These are phyloP conservation scores for Endothia cerciana DNA, from an alignment of 2,329 filamentous ascomycete genomes.

Conservation along the genomic window DNA sequence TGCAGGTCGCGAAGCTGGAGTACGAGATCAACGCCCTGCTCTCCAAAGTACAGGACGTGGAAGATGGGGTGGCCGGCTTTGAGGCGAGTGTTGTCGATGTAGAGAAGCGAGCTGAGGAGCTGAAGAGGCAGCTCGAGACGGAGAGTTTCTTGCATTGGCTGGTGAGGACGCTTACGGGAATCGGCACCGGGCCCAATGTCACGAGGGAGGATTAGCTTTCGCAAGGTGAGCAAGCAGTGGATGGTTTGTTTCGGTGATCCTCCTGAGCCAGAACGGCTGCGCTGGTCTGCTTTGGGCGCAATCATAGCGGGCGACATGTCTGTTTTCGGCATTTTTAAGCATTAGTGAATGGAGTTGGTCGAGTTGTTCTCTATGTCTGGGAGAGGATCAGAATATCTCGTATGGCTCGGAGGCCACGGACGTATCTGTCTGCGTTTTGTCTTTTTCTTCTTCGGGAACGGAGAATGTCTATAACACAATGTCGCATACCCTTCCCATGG, in stretches of 20 bases:
- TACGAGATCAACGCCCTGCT: constrained; percentile 86
- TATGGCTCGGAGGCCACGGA: not conserved
- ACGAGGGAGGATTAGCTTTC: constrained; percentile 35
- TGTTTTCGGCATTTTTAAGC: constrained; percentile 19
- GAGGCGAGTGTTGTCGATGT: constrained; percentile 76
- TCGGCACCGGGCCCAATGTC: constrained; percentile 64
- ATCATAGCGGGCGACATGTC: not conserved
- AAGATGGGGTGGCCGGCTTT: constrained; percentile 79
- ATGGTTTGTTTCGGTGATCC: not conserved
- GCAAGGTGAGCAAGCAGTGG: not conserved
- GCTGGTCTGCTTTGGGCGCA: not conserved
- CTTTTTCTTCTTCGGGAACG: constrained; percentile 16
- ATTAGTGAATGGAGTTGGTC: constrained; percentile 23
- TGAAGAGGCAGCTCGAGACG: constrained; percentile 65
- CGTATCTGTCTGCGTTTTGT: constrained; percentile 1
- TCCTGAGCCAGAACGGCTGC: not conserved
- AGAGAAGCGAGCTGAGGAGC: constrained; percentile 64
- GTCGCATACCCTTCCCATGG: constrained; percentile 19
- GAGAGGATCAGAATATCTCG: not conserved
- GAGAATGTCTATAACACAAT: constrained; percentile 28
- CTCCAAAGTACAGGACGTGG: constrained; percentile 82
- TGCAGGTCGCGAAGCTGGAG: constrained; percentile 81
- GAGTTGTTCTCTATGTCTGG: not conserved
- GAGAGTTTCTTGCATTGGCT: constrained; percentile 69
- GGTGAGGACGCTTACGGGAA: constrained; percentile 62